Percentiles rank a stretch among this genome's conserved stretches.
Evolutionary conservation across 2,329 filamentous ascomycete genomes (phyloP).

Genomic region (Penicillium sp.): DNA sequence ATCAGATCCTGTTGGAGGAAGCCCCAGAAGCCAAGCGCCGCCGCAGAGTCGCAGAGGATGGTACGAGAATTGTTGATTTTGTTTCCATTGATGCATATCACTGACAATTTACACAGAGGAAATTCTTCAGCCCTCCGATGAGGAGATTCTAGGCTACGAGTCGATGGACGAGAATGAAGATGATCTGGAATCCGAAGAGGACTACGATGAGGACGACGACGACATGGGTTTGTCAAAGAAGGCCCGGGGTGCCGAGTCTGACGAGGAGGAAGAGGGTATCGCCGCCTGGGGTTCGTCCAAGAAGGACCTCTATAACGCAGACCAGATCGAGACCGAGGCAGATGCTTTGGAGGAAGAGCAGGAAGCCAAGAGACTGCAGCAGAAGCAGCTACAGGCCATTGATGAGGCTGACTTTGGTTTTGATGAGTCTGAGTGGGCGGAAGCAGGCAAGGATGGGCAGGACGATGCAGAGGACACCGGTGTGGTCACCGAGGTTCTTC

Average conservation of each 20-base stretch:
- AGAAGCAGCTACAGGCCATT: conserved; percentile 90
- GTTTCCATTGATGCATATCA: neutral
- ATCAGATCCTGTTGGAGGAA: conserved; percentile 86
- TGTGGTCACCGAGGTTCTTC: conserved; percentile 84
- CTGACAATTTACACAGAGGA: conserved; percentile 54
- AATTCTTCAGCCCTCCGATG: conserved; percentile 64
- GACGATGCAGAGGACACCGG: conserved; percentile 57
- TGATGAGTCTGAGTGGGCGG: conserved; percentile 85
- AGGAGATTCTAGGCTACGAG: conserved; percentile 65
- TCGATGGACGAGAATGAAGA: conserved; percentile 55
- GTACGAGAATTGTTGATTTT: conserved; percentile 40
- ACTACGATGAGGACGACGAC: conserved; percentile 49
- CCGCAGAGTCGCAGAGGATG: conserved; percentile 72
- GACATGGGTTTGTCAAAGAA: conserved; percentile 34
- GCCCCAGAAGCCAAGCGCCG: conserved; percentile 77
- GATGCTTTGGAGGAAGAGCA: conserved; percentile 89
- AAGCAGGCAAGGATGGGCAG: conserved; percentile 54
- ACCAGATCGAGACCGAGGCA: conserved; percentile 72
- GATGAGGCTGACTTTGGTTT: conserved; percentile 91
- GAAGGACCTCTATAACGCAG: conserved; percentile 91
- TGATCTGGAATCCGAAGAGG: conserved; percentile 51
- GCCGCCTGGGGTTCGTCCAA: conserved; percentile 87
- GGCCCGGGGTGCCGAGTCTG: conserved; percentile 35
- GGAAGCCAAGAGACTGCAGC: conserved; percentile 85
- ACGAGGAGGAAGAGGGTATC: conserved; percentile 60